Percentiles rank a stretch among this genome's conserved stretches.
Conservation (phyloP, 2,329 filamentous ascomycete genomes). For the Colletotrichum graminicola region DNA sequence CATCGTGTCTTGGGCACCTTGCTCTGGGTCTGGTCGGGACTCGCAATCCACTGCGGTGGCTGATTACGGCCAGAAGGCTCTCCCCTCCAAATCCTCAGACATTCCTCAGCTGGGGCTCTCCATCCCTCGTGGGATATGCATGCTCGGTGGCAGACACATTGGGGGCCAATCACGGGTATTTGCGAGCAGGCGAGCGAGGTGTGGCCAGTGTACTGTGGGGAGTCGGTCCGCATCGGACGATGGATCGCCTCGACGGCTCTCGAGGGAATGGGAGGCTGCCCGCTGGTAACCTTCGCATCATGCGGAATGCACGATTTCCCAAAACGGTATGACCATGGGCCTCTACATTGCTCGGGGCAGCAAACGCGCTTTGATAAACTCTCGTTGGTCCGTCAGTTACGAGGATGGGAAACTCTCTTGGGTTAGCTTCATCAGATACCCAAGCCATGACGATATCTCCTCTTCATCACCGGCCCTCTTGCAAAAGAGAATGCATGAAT, state of each 20-base stretch:
- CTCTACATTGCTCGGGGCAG: slow-evolving; percentile 34
- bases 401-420: slow-evolving; percentile 20
- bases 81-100: slow-evolving; percentile 40
- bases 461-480: background rate
- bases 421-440: background rate
- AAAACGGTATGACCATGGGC: slow-evolving; percentile 30
- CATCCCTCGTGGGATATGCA: slow-evolving; percentile 37
- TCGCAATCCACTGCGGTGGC: slow-evolving; percentile 36
- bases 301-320: slow-evolving; percentile 28
- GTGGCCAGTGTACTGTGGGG: slow-evolving; percentile 22
- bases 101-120: slow-evolving; percentile 32
- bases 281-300: slow-evolving; percentile 14
- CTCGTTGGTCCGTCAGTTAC: slow-evolving; percentile 34
- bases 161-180: slow-evolving; percentile 21
- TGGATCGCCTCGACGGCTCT: slow-evolving; percentile 33
- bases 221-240: slow-evolving; percentile 30
- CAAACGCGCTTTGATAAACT: slow-evolving; percentile 27
- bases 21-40: slow-evolving; percentile 28
- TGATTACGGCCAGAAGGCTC: slow-evolving; percentile 36
- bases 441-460: slow-evolving; percentile 4
- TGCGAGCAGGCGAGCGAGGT: background rate
- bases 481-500: background rate
- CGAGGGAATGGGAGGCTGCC: slow-evolving; percentile 30
- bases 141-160: slow-evolving; percentile 21
- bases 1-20: slow-evolving; percentile 38